phyloP scores from a whole-genome alignment of 129 eudicot species.

The Cynara cardunculus region DNA sequence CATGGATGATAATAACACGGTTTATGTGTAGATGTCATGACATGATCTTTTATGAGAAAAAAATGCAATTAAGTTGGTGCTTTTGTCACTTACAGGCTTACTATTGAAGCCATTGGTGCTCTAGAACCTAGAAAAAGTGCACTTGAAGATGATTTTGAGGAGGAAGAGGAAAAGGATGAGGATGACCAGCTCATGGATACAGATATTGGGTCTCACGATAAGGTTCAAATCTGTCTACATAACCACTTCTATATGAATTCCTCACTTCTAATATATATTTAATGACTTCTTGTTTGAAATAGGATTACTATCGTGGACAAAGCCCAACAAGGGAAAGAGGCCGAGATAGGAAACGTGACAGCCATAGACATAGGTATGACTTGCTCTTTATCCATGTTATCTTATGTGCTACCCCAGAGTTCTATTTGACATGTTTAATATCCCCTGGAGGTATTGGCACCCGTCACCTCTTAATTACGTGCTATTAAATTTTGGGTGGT shows the following conservation, averaged over 20 bases:
- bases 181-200: conserved; percentile 73
- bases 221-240: conserved; percentile 39
- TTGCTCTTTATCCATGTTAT: neutral
- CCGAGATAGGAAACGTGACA: conserved; percentile 77
- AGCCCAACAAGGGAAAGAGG: conserved; percentile 90
- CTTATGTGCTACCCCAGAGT: neutral
- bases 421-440: neutral
- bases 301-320: conserved; percentile 69
- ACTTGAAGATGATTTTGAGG: conserved; percentile 98
- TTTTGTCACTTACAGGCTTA: conserved; percentile 48
- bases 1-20: neutral
- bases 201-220: conserved; percentile 58
- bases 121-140: conserved; percentile 92
- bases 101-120: conserved; percentile 68
- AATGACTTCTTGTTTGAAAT: neutral
- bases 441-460: neutral
- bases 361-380: conserved; percentile 83
- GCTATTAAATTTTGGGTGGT: neutral
- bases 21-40: neutral
- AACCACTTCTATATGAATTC: neutral
- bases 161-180: conserved; percentile 96
- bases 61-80: neutral
- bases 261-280: neutral
- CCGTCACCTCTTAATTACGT: neutral
- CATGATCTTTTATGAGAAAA: neutral